Evolutionary conservation across 169 alveolate species (phyloP).

Genomic region (Ichthyophthirius multifiliis): DNA sequence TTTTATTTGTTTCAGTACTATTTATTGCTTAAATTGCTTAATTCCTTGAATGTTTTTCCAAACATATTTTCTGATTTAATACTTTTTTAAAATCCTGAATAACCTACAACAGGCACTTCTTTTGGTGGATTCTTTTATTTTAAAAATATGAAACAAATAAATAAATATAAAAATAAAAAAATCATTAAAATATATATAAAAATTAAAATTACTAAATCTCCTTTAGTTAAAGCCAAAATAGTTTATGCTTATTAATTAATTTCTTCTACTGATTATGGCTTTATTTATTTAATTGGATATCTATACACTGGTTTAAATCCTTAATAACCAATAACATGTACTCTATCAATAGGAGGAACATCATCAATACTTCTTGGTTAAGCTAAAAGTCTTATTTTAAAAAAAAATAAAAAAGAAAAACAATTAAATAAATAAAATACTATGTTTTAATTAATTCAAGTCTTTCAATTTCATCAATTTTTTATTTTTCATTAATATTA

Average conservation of each 20-base stretch:
- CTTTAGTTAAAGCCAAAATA: background rate
- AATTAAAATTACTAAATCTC: background rate
- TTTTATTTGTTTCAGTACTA: background rate
- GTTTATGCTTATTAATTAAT: background rate
- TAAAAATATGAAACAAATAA: background rate
- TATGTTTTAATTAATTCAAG: background rate
- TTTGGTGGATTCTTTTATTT: background rate
- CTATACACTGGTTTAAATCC: slow-evolving; percentile 46
- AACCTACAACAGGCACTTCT: slow-evolving; percentile 39
- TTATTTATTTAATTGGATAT: slow-evolving; percentile 38
- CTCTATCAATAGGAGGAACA: slow-evolving; percentile 48
- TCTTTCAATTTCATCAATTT: background rate
- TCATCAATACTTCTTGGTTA: slow-evolving; percentile 44
- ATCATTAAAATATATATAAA: background rate
- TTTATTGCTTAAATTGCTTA: slow-evolving; percentile 15
- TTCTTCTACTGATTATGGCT: slow-evolving; percentile 1
- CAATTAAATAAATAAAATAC: background rate
- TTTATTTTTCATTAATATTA: background rate
- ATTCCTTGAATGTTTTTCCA: slow-evolving; percentile 37
- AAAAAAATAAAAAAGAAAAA: background rate
- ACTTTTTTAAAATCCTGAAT: slow-evolving; percentile 45
- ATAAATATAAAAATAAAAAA: background rate
- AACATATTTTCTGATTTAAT: slow-evolving; percentile 34
- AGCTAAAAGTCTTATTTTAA: background rate
- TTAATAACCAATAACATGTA: slow-evolving; percentile 43